phyloP scores from a whole-genome alignment of 306 rosid genomes.

The Acacia crassicarpa region DNA sequence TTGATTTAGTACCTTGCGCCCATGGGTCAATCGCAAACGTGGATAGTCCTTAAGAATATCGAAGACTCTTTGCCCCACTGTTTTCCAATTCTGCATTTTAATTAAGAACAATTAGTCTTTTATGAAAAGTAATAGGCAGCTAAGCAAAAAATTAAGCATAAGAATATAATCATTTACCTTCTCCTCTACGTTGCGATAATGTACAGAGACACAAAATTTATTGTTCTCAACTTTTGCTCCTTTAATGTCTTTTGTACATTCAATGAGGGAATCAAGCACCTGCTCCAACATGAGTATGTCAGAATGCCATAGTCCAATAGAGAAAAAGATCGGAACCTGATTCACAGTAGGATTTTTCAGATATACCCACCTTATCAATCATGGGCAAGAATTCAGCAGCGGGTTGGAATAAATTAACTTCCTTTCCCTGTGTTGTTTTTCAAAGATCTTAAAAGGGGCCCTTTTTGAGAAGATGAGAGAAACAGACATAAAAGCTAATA shows the following conservation, averaged over 20 bases:
- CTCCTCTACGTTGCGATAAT: conserved; percentile 92
- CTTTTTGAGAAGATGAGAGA: neutral
- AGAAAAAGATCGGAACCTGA: conserved; percentile 10
- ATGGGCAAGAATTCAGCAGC: conserved; percentile 82
- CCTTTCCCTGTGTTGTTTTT: conserved; percentile 62
- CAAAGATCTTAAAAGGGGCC: neutral
- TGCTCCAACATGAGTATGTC: conserved; percentile 39
- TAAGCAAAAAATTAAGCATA: neutral
- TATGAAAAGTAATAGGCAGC: neutral
- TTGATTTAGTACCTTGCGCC: conserved; percentile 76
- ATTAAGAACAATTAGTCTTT: conserved; percentile 15
- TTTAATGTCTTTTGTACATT: conserved; percentile 59
- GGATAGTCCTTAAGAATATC: conserved; percentile 72
- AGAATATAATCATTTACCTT: conserved; percentile 49
- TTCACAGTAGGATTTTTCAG: conserved; percentile 13
- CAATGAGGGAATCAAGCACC: conserved; percentile 68
- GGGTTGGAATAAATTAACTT: conserved; percentile 87
- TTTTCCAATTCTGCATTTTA: conserved; percentile 61
- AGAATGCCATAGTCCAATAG: conserved; percentile 17
- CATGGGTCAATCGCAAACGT: conserved; percentile 71
- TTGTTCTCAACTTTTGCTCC: conserved; percentile 85
- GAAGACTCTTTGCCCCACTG: conserved; percentile 63
- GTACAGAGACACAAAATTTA: conserved; percentile 92
- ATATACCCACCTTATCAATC: conserved; percentile 63
- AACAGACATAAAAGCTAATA: conserved; percentile 5